Conservation (phyloP, 2,329 filamentous ascomycete species). For the Thielaviopsis populi region DNA sequence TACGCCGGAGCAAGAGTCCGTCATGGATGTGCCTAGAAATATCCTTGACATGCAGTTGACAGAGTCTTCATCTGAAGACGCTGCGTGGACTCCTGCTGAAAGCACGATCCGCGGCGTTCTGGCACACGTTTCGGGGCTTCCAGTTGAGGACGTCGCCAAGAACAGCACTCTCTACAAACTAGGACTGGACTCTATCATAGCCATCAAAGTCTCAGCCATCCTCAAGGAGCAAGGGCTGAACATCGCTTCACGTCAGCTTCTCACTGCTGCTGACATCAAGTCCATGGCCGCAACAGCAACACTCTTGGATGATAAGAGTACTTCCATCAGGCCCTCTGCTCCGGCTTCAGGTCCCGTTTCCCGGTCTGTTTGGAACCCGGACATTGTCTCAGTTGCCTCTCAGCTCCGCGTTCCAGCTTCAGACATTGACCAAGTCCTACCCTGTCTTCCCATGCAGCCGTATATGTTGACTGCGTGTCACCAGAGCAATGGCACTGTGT, state of each 20-base stretch:
- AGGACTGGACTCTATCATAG: conserved; percentile 80
- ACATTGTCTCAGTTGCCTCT: background rate
- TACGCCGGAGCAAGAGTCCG: background rate
- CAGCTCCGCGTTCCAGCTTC: conserved; percentile 24
- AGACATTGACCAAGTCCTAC: conserved; percentile 43
- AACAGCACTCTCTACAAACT: conserved; percentile 63
- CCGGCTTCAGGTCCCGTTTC: background rate
- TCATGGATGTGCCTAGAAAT: background rate
- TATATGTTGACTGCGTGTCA: conserved; percentile 73
- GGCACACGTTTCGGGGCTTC: conserved; percentile 44
- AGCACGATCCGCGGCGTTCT: conserved; percentile 33
- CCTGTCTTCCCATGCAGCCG: conserved; percentile 59
- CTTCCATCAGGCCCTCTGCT: background rate
- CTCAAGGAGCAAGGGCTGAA: conserved; percentile 48
- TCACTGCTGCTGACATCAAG: conserved; percentile 53
- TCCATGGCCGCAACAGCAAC: conserved; percentile 13
- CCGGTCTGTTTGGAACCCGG: conserved; percentile 3
- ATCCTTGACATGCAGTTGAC: background rate
- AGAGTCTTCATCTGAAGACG: background rate
- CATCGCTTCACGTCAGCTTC: conserved; percentile 55
- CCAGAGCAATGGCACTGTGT: conserved; percentile 47
- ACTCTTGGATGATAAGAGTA: background rate
- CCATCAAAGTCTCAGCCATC: conserved; percentile 65
- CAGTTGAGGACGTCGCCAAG: conserved; percentile 41
- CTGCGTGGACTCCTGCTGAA: conserved; percentile 26